phyloP scores from a whole-genome alignment of 345 rosid species.

The Rhodamnia argentea region DNA sequence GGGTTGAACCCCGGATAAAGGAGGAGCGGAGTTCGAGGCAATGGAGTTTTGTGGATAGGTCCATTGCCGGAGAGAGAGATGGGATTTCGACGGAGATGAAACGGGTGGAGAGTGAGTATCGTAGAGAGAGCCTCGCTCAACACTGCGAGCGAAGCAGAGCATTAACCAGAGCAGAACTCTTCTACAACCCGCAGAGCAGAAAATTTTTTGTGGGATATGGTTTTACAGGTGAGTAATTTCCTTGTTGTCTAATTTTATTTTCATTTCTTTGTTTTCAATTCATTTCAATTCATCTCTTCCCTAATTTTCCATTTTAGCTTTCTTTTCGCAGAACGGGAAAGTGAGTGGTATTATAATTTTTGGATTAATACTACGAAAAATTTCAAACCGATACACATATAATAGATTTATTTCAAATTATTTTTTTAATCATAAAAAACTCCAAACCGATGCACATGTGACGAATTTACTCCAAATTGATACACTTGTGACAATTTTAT shows the following conservation, averaged over 20 bases:
- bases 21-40: slow-evolving; percentile 48
- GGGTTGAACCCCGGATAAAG: slow-evolving; percentile 17
- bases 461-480: too few relatives aligned
- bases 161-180: background rate
- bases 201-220: background rate
- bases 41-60: slow-evolving; percentile 47
- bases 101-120: background rate
- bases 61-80: slow-evolving; percentile 25
- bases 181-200: background rate
- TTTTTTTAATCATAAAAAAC: too few relatives aligned
- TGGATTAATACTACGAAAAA: too few relatives aligned
- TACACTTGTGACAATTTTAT: too few relatives aligned
- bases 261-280: background rate
- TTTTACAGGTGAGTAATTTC: background rate
- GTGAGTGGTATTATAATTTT: background rate
- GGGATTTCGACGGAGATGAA: background rate
- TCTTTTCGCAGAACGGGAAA: background rate
- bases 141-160: background rate
- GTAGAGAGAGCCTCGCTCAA: slow-evolving; percentile 3
- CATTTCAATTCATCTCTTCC: background rate
- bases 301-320: background rate
- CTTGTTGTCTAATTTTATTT: background rate
- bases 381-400: too few relatives aligned
- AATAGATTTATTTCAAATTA: too few relatives aligned
- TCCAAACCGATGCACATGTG: too few relatives aligned